Evolutionary conservation across 371 early-diverging fungal species (phyloP).

Genomic region (Polyrhizophydium stewartii): DNA sequence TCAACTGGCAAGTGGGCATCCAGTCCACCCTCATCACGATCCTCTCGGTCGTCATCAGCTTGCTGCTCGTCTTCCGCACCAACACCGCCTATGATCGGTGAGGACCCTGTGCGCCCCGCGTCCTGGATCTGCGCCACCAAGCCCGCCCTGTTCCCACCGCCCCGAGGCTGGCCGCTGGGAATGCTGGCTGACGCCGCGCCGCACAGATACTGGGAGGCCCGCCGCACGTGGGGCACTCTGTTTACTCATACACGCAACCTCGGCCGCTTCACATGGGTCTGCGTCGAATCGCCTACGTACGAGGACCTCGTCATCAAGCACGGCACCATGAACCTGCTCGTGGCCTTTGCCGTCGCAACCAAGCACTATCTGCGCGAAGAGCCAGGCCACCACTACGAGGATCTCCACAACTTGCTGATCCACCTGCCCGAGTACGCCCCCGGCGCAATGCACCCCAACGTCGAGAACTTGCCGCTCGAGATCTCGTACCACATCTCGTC

Average conservation of each 20-base stretch:
- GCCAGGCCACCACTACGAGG: conserved; percentile 40
- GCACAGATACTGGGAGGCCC: conserved; percentile 63
- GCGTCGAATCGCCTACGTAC: conserved; percentile 25
- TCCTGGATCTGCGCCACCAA: neutral
- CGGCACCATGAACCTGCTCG: conserved; percentile 58
- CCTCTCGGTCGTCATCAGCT: conserved; percentile 46
- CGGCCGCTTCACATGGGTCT: conserved; percentile 62
- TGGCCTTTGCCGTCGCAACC: conserved; percentile 61
- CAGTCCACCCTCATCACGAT: conserved; percentile 18
- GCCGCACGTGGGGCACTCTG: conserved; percentile 61
- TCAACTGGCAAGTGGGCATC: conserved; percentile 1
- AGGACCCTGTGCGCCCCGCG: neutral
- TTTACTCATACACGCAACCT: conserved; percentile 42
- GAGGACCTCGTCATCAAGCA: conserved; percentile 52
- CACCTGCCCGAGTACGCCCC: conserved; percentile 34
- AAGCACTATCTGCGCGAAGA: conserved; percentile 72
- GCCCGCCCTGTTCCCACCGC: neutral
- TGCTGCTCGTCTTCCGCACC: conserved; percentile 66
- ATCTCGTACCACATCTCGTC: conserved; percentile 26
- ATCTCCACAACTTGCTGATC: conserved; percentile 30
- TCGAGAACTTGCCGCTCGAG: conserved; percentile 17
- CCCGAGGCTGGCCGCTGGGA: conserved; percentile 46
- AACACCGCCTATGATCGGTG: conserved; percentile 65
- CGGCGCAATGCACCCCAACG: conserved; percentile 6
- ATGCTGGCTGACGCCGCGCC: conserved; percentile 63